Conservation (phyloP, 192 early-diverging fungal species). For the Funneliformis geosporum region DNA sequence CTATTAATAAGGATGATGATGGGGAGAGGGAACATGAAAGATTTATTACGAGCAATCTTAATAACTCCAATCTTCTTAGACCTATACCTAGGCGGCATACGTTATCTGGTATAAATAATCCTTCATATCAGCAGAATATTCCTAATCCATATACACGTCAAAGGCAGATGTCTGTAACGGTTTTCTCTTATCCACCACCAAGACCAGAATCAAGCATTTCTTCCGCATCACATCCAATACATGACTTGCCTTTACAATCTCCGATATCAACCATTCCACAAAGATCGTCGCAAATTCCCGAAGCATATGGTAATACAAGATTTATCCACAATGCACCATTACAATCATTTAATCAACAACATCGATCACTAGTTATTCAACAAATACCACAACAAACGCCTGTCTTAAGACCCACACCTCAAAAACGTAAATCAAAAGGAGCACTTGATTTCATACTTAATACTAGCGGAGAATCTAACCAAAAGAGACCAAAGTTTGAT, state of each 20-base stretch:
- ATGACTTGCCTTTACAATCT: neutral
- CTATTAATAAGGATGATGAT: too few relatives aligned
- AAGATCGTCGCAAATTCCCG: neutral
- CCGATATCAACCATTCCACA: neutral
- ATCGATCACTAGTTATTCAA: neutral
- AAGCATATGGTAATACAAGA: neutral
- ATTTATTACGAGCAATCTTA: neutral
- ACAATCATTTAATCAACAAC: neutral
- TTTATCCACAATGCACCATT: neutral
- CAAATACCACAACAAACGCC: neutral
- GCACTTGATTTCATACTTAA: constrained; percentile 29
- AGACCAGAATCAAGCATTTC: neutral
- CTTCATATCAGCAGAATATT: neutral
- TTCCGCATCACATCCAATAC: neutral
- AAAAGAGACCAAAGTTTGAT: constrained; percentile 13
- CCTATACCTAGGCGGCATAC: neutral
- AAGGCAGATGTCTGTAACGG: neutral
- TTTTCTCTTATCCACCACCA: neutral
- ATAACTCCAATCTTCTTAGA: neutral
- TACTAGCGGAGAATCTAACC: neutral
- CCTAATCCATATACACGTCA: neutral
- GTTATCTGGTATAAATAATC: neutral
- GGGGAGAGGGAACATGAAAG: neutral
- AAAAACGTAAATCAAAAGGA: constrained; percentile 25
- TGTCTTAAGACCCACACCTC: neutral